Evolutionary conservation across 805 yeast species (phyloP).

Genomic region (Saturnispora mendoncae): DNA sequence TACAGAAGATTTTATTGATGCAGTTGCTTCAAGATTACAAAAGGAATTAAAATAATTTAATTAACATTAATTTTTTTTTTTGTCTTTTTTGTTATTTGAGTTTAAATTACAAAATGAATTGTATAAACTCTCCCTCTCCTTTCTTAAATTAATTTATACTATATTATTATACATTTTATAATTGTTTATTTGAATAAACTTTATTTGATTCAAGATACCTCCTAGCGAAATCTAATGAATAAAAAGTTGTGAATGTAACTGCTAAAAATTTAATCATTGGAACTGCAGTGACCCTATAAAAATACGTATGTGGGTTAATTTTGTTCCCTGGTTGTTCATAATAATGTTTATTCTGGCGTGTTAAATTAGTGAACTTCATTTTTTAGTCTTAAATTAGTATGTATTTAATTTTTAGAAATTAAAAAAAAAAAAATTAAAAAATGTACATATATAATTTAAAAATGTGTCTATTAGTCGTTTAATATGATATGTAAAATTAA

Average conservation of each 20-base stretch:
- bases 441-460: too few relatives aligned
- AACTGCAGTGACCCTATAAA: constrained; percentile 39
- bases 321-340: constrained; percentile 15
- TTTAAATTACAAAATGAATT: constrained; percentile 5
- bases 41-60: constrained; percentile 15
- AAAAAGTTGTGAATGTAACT: constrained; percentile 39
- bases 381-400: too few relatives aligned
- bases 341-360: constrained; percentile 3
- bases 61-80: too few relatives aligned
- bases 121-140: constrained; percentile 8
- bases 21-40: constrained; percentile 46
- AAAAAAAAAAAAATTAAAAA: too few relatives aligned
- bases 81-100: too few relatives aligned
- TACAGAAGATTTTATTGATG: constrained; percentile 69
- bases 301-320: constrained; percentile 26
- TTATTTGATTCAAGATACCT: not conserved
- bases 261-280: constrained; percentile 40
- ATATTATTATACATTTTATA: not conserved
- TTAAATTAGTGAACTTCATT: too few relatives aligned
- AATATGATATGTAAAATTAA: too few relatives aligned
- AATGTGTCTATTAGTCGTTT: too few relatives aligned
- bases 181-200: not conserved
- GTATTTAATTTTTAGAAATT: too few relatives aligned
- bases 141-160: not conserved
- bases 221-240: constrained; percentile 37